Percentiles rank a stretch among this genome's conserved stretches.
Conservation (phyloP, 257 asterid species). For the Solanum phureja region DNA sequence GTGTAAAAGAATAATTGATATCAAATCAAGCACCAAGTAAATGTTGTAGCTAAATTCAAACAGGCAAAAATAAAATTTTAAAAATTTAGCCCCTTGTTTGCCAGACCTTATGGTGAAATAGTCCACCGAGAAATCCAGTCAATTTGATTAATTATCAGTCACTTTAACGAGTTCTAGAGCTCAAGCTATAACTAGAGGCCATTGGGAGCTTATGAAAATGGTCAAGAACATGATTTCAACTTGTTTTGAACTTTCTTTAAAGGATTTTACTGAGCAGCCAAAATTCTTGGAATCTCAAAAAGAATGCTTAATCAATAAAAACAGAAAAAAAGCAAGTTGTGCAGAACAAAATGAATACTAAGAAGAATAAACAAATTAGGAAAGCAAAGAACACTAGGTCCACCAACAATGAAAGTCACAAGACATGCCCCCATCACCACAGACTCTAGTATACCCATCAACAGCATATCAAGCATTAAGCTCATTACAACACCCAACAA, state of each 20-base stretch:
- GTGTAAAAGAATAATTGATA: too few relatives aligned
- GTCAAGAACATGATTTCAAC: slow-evolving; percentile 47
- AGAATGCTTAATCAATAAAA: slow-evolving; percentile 1
- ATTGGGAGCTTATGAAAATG: slow-evolving; percentile 84
- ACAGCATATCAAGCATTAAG: too few relatives aligned
- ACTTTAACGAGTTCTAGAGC: slow-evolving; percentile 48
- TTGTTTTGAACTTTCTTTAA: too few relatives aligned
- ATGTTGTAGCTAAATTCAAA: too few relatives aligned
- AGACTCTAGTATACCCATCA: too few relatives aligned
- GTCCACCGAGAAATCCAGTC: slow-evolving; percentile 27
- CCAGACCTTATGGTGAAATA: slow-evolving; percentile 42
- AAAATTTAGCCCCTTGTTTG: too few relatives aligned
- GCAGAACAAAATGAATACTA: slow-evolving; percentile 16
- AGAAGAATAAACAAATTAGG: slow-evolving; percentile 18
- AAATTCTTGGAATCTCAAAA: slow-evolving; percentile 7
- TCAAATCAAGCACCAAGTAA: too few relatives aligned
- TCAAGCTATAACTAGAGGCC: slow-evolving; percentile 26
- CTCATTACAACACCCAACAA: too few relatives aligned
- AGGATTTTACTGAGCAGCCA: slow-evolving; percentile 35
- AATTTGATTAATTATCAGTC: slow-evolving; percentile 16
- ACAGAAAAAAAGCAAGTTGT: background rate
- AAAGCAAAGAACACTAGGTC: slow-evolving; percentile 1
- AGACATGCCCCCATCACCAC: too few relatives aligned
- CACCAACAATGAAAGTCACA: too few relatives aligned
- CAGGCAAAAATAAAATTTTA: too few relatives aligned